Conservation (phyloP, 2,329 filamentous ascomycete species). For the Zopfia rhizophila region DNA sequence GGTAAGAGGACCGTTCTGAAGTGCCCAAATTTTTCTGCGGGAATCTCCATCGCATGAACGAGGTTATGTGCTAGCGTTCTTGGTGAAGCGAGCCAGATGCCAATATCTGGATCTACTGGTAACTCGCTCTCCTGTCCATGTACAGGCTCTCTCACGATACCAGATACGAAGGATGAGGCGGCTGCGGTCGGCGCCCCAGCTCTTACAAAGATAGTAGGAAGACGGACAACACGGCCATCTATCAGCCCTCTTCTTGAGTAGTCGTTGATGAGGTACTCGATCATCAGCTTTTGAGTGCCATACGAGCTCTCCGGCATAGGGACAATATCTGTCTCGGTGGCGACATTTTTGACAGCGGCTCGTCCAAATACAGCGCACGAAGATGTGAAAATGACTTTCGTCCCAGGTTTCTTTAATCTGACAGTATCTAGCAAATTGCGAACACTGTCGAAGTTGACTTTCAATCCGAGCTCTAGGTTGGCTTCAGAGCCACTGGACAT, state of each 20-base stretch:
- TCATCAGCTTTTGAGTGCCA: slow-evolving; percentile 71
- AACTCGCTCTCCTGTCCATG: slow-evolving; percentile 63
- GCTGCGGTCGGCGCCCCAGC: slow-evolving; percentile 69
- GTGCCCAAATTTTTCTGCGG: slow-evolving; percentile 62
- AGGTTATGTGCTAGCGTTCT: slow-evolving; percentile 65
- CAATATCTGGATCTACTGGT: slow-evolving; percentile 62
- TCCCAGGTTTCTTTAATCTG: slow-evolving; percentile 60
- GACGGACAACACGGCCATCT: slow-evolving; percentile 67
- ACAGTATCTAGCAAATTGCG: slow-evolving; percentile 65
- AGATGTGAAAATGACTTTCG: slow-evolving; percentile 69
- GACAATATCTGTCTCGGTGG: slow-evolving; percentile 56
- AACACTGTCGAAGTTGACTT: slow-evolving; percentile 70
- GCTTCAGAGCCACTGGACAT: slow-evolving; percentile 73
- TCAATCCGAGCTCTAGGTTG: slow-evolving; percentile 68
- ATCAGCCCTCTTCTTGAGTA: slow-evolving; percentile 69
- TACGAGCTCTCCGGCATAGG: slow-evolving; percentile 72
- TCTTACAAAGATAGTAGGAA: slow-evolving; percentile 71
- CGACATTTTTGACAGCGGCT: slow-evolving; percentile 59
- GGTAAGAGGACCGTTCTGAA: slow-evolving; percentile 65
- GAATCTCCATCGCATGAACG: slow-evolving; percentile 61
- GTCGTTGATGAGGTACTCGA: slow-evolving; percentile 71
- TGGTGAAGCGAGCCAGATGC: slow-evolving; percentile 68
- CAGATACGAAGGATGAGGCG: slow-evolving; percentile 71
- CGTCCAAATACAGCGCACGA: slow-evolving; percentile 72
- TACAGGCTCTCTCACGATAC: slow-evolving; percentile 72